Evolutionary conservation across 306 rosid species (phyloP).

Genomic region (Astragalus glycyphyllos): DNA sequence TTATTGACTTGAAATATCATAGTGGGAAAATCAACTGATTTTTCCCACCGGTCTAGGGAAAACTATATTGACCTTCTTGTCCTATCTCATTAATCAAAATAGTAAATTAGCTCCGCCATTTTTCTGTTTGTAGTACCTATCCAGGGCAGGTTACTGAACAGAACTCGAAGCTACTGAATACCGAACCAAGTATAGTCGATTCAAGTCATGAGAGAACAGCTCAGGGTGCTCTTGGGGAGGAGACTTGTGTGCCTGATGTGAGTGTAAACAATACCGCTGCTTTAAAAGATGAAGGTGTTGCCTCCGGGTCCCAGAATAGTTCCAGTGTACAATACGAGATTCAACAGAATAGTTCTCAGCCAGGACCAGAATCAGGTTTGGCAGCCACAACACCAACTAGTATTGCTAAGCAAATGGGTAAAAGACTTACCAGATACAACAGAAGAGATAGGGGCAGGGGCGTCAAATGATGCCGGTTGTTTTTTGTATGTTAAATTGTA

Average conservation of each 20-base stretch:
- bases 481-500: conserved; percentile 44
- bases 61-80: not conserved
- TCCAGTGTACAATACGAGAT: conserved; percentile 52
- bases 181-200: conserved; percentile 39
- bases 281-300: conserved; percentile 43
- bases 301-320: conserved; percentile 61
- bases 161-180: conserved; percentile 33
- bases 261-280: conserved; percentile 37
- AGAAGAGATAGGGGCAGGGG: conserved; percentile 52
- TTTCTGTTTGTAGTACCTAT: conserved; percentile 55
- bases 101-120: conserved; percentile 23
- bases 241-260: conserved; percentile 52
- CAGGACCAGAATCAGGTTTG: conserved; percentile 41
- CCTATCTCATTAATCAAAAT: conserved; percentile 12
- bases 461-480: conserved; percentile 52
- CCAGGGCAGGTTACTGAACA: conserved; percentile 50
- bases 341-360: conserved; percentile 52
- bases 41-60: not conserved
- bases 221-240: conserved; percentile 43
- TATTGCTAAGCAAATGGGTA: conserved; percentile 52
- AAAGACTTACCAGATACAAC: conserved; percentile 57
- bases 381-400: conserved; percentile 40
- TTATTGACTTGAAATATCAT: conserved; percentile 32
- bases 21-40: not conserved
- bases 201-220: conserved; percentile 50